Percentiles rank a stretch among this genome's conserved stretches.
Evolutionary conservation across 2,329 filamentous ascomycete species (phyloP).

Genomic region (Paraphoma sp.): DNA sequence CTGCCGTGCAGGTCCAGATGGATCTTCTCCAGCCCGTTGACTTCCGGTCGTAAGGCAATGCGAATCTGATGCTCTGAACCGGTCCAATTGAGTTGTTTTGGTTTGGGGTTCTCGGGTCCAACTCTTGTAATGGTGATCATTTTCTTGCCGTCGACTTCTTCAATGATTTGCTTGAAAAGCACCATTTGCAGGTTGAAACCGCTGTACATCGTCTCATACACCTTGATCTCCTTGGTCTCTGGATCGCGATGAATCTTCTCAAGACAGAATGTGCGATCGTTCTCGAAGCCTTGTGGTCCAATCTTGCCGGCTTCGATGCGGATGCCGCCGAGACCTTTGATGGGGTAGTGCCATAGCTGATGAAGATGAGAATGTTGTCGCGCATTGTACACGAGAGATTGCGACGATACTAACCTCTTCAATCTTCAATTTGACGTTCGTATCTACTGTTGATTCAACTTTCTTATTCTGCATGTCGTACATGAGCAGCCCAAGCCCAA

Average conservation of each 20-base stretch:
- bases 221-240: constrained; percentile 9
- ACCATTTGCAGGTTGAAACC: constrained; percentile 20
- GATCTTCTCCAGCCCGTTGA: constrained; percentile 54
- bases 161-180: constrained; percentile 13
- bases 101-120: constrained; percentile 9
- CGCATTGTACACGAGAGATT: neutral
- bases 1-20: constrained; percentile 67
- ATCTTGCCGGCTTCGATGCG: constrained; percentile 9
- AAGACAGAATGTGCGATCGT: constrained; percentile 20
- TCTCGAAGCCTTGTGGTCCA: constrained; percentile 13
- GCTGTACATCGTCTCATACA: constrained; percentile 19
- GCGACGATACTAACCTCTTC: constrained; percentile 6
- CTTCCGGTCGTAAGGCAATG: constrained; percentile 64
- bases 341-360: constrained; percentile 15
- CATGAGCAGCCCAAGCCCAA: constrained; percentile 3
- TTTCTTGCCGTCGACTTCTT: constrained; percentile 6
- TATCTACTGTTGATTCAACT: constrained; percentile 1
- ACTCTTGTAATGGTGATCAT: constrained; percentile 6
- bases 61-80: constrained; percentile 14
- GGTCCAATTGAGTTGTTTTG: constrained; percentile 7
- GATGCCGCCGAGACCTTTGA: constrained; percentile 16
- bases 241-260: constrained; percentile 19
- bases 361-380: neutral
- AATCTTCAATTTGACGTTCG: constrained; percentile 13
- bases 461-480: constrained; percentile 8